Conservation (phyloP, 305 asterid species). For the Stenogyne calaminthoides region DNA sequence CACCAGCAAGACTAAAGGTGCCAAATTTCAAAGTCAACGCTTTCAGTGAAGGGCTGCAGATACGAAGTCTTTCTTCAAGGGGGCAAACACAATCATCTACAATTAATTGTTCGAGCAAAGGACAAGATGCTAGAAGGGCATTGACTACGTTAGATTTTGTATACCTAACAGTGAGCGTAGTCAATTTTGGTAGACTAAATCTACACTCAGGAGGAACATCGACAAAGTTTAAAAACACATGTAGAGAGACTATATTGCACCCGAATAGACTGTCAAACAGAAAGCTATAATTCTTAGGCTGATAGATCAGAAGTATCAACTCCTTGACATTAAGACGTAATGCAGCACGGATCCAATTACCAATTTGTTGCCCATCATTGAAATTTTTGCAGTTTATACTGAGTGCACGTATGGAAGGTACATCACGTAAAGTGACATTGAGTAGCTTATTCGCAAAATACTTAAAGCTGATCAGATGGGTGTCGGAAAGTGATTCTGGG, state of each 20-base stretch:
- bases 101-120: conserved; percentile 11
- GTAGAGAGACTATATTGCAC: conserved; percentile 22
- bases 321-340: conserved; percentile 20
- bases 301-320: background rate
- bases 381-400: background rate
- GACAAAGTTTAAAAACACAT: background rate
- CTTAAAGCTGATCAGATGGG: conserved; percentile 5
- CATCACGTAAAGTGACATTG: conserved; percentile 24
- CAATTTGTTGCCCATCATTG: conserved; percentile 7
- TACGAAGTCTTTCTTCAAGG: conserved; percentile 5
- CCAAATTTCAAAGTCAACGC: background rate
- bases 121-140: conserved; percentile 20
- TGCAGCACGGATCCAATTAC: conserved; percentile 27
- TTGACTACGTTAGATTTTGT: conserved; percentile 5
- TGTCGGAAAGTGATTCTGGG: conserved; percentile 13
- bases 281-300: background rate
- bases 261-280: conserved; percentile 28
- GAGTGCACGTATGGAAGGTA: conserved; percentile 8
- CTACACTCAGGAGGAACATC: conserved; percentile 4
- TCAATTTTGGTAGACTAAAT: conserved; percentile 27
- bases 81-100: background rate
- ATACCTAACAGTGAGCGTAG: conserved; percentile 1
- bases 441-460: conserved; percentile 24
- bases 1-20: background rate
- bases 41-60: conserved; percentile 25